Base-by-base conservation (phyloP, 2,329 filamentous ascomycete genomes). In the Pseudogymnoascus sp. region DNA sequence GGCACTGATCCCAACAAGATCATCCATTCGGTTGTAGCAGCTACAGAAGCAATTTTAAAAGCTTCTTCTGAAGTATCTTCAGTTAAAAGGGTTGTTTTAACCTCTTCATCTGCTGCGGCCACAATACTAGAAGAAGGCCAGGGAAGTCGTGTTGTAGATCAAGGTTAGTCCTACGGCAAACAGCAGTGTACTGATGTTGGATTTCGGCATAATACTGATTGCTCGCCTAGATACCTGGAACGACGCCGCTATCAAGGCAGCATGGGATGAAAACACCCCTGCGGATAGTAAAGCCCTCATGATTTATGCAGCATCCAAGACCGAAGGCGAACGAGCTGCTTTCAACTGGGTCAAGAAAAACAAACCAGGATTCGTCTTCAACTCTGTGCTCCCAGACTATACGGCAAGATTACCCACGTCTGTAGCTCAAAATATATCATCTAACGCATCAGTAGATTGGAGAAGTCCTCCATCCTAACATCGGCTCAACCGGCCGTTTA, bases 81-180 rank as follows among this genome's bases (percentile, higher is more conserved):
- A 5, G 11, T 37, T 29, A 62, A 60, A 33, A 37, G 61, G 15
- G 57, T 62, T 33, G 36, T 62, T 7, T 10, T 62, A 13, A 50
- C 39, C 5, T 62, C 61, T 13, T 37, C 35, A 37, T 13, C 35
- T 37, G 3, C 35, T 13, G 21, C 29, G 10, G 13, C 29, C 9
- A 17, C 29, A 50, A 5, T 50, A 26, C 44, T n/a, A 13, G 9
- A 31, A 50, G 21, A 21, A 21, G 21, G 21, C 44, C 44, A 17
- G 21, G 21, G 21, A 1, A 21, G 21, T 50, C 10, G 29, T 21
- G 44, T 26, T 13, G 21, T 50, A 11, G 5, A 11, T 8, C 9
- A 50, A 24, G 29, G 29, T 50, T 11, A 50, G 21, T 21, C 21
- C 21, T 21, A 21, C 21, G 1, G 21, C 21, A 2, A 21, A 21